These are phyloP conservation scores for Tulasnella sp. DNA, from an alignment of 768 basidiomycete species.

Conservation along the genomic window DNA sequence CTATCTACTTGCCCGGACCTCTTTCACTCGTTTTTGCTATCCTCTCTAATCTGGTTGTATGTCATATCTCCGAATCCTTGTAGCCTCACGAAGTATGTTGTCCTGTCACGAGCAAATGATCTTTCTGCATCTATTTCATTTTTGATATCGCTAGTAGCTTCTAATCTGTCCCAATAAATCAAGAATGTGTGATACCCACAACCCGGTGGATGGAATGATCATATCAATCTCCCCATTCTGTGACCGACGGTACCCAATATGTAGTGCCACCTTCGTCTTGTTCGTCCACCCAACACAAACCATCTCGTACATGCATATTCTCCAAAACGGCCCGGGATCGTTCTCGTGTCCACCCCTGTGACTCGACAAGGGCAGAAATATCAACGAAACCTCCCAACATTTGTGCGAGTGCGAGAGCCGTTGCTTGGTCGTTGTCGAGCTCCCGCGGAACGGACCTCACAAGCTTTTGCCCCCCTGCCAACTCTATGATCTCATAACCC, in stretches of 20 bases:
- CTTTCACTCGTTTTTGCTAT: too few species aligned
- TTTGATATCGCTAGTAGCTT: too few species aligned
- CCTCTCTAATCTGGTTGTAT: too few species aligned
- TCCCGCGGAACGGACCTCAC: constrained; percentile 83
- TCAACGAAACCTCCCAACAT: constrained; percentile 64
- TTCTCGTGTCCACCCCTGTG: constrained; percentile 60
- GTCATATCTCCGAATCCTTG: too few species aligned
- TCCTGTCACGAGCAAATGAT: too few species aligned
- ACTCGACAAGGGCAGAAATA: constrained; percentile 44
- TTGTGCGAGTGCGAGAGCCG: constrained; percentile 52
- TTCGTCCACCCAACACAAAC: constrained; percentile 89
- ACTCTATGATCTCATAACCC: constrained; percentile 76
- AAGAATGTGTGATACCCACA: too few species aligned
- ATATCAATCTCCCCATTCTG: constrained; percentile 61
- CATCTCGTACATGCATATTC: constrained; percentile 83
- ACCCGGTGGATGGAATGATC: too few species aligned
- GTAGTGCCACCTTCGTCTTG: constrained; percentile 56
- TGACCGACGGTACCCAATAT: constrained; percentile 83
- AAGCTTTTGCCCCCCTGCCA: constrained; percentile 60
- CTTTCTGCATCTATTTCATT: too few species aligned
- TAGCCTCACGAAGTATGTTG: too few species aligned
- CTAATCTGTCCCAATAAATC: too few species aligned
- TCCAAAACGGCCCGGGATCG: constrained; percentile 68
- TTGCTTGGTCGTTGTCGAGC: constrained; percentile 78
- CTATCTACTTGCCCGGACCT: too few species aligned